These are phyloP conservation scores for Cucurbita argyrosperma DNA, from an alignment of 306 rosid species.

Conservation along the genomic window DNA sequence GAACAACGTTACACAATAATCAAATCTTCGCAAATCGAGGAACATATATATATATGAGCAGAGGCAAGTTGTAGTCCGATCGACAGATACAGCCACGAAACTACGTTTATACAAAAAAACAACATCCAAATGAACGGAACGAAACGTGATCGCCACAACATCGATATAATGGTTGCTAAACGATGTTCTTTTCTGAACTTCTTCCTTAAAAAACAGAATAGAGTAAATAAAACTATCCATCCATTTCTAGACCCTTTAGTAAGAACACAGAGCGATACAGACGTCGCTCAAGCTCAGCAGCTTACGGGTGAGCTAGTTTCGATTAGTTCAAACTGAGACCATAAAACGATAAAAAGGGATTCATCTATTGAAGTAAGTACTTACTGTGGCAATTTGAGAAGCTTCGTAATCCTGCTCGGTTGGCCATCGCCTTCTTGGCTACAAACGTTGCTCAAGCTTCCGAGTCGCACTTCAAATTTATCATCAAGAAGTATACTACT, in stretches of 20 bases:
- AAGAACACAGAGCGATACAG: neutral
- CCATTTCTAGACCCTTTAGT: neutral
- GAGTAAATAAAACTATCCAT: neutral
- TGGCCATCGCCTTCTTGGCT: conserved; percentile 77
- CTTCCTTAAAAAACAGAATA: neutral
- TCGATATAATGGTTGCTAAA: neutral
- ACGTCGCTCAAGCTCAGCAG: neutral
- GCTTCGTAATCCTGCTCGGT: conserved; percentile 63
- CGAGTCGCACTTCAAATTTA: conserved; percentile 86
- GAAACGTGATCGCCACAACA: neutral
- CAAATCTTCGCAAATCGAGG: neutral
- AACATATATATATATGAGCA: neutral
- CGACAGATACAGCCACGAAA: neutral
- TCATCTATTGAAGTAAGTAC: conserved; percentile 7
- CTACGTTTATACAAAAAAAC: neutral
- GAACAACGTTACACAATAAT: neutral
- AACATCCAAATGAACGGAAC: neutral
- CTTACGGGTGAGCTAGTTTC: neutral
- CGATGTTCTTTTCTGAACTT: neutral
- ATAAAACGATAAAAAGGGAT: neutral
- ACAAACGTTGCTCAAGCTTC: conserved; percentile 70
- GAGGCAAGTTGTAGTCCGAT: neutral
- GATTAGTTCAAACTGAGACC: neutral
- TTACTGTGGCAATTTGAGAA: conserved; percentile 59
- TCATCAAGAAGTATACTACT: conserved; percentile 92